Evolutionary conservation across 371 early-diverging fungal species (phyloP).

Genomic region (Mortierella sp.): DNA sequence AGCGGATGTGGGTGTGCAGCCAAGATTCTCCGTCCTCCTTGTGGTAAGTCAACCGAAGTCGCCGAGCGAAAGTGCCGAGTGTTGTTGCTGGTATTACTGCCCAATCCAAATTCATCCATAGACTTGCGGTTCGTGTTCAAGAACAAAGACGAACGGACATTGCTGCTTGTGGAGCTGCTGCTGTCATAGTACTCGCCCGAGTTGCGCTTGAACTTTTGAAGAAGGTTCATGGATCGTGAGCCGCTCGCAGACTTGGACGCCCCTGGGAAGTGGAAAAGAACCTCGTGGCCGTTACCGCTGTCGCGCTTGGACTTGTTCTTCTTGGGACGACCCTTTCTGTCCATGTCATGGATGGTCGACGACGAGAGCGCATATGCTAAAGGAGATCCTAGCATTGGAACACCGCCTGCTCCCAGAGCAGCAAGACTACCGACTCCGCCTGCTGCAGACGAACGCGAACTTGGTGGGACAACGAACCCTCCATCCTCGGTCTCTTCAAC

Average conservation of each 20-base stretch:
- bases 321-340: slow-evolving; percentile 21
- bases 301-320: slow-evolving; percentile 18
- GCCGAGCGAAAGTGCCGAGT: slow-evolving; percentile 22
- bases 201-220: slow-evolving; percentile 36
- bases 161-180: not conserved
- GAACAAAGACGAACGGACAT: not conserved
- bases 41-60: slow-evolving; percentile 22
- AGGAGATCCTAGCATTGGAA: slow-evolving; percentile 20
- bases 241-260: not conserved
- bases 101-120: not conserved
- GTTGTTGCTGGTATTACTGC: not conserved
- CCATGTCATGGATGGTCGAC: slow-evolving; percentile 41
- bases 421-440: not conserved
- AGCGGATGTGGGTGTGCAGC: slow-evolving; percentile 55
- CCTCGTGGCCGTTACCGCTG: slow-evolving; percentile 13
- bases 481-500: slow-evolving; percentile 34
- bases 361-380: slow-evolving; percentile 49
- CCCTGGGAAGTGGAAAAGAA: slow-evolving; percentile 9
- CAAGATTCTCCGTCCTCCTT: slow-evolving; percentile 1
- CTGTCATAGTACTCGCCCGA: slow-evolving; percentile 22
- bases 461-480: slow-evolving; percentile 5
- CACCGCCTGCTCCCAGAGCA: slow-evolving; percentile 10
- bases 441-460: not conserved
- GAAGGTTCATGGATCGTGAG: slow-evolving; percentile 15
- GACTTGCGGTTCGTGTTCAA: not conserved